These are phyloP conservation scores for Vitis amurensis DNA, from an alignment of 164 flowering plant genomes.

Conservation along the genomic window DNA sequence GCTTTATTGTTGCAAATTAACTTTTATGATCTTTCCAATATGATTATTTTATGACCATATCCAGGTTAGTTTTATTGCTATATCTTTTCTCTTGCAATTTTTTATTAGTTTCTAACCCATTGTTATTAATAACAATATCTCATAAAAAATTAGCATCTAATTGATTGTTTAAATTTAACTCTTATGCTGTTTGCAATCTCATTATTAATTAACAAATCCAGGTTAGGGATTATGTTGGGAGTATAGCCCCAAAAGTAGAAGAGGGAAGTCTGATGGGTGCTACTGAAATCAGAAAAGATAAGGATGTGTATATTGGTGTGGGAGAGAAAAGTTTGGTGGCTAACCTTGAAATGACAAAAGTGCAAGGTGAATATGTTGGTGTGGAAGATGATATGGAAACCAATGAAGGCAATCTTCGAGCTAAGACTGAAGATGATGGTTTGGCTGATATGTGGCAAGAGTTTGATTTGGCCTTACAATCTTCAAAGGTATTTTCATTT, in stretches of 20 bases:
- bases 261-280: too few species aligned
- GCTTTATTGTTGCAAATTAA: too few species aligned
- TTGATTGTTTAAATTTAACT: neutral
- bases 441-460: conserved; percentile 75
- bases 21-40: too few species aligned
- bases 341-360: conserved; percentile 19
- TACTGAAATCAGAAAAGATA: too few species aligned
- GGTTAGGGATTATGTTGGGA: conserved; percentile 16
- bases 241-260: conserved; percentile 1
- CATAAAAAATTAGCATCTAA: too few species aligned
- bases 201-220: conserved; percentile 10
- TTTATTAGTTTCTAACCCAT: too few species aligned
- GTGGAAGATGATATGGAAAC: conserved; percentile 27
- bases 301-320: too few species aligned
- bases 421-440: conserved; percentile 46
- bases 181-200: neutral
- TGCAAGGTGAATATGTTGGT: conserved; percentile 52
- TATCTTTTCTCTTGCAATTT: too few species aligned
- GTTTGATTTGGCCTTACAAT: conserved; percentile 65
- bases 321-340: conserved; percentile 5
- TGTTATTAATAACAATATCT: too few species aligned
- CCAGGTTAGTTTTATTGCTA: too few species aligned
- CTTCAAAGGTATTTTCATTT: conserved; percentile 57
- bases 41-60: too few species aligned
- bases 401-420: conserved; percentile 19